phyloP scores from a whole-genome alignment of 176 grass and related monocot genomes.

The Secale cereale region DNA sequence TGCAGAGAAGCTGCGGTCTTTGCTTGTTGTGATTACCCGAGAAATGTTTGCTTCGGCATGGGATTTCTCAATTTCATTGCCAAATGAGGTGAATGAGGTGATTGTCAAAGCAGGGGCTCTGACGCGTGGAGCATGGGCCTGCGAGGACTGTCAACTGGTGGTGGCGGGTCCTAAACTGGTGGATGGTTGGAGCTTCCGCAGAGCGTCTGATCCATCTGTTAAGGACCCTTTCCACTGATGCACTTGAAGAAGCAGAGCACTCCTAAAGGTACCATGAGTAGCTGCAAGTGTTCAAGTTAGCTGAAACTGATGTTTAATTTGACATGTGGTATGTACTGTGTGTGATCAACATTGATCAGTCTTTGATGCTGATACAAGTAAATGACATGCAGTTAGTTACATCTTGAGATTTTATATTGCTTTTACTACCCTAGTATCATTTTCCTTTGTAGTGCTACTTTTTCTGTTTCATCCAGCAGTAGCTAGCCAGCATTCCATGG shows the following conservation, averaged over 20 bases:
- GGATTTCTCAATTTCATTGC: neutral
- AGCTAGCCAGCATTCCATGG: neutral
- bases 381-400: neutral
- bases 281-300: neutral
- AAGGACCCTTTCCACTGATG: conserved; percentile 5
- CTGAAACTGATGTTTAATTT: neutral
- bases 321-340: neutral
- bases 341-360: neutral
- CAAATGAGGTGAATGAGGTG: neutral
- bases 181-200: neutral
- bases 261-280: neutral
- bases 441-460: neutral
- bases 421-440: neutral
- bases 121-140: neutral
- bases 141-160: neutral
- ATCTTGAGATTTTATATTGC: neutral
- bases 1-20: neutral
- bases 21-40: neutral
- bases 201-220: conserved; percentile 8
- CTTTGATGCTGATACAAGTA: neutral
- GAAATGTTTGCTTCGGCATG: neutral
- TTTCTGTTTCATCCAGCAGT: neutral
- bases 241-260: neutral
- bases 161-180: neutral
- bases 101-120: neutral